Evolutionary conservation across 352 stramenopile genomes (phyloP), one percentile per base, ranked within the genome.

Genomic region (Phytopythium helicoides): DNA sequence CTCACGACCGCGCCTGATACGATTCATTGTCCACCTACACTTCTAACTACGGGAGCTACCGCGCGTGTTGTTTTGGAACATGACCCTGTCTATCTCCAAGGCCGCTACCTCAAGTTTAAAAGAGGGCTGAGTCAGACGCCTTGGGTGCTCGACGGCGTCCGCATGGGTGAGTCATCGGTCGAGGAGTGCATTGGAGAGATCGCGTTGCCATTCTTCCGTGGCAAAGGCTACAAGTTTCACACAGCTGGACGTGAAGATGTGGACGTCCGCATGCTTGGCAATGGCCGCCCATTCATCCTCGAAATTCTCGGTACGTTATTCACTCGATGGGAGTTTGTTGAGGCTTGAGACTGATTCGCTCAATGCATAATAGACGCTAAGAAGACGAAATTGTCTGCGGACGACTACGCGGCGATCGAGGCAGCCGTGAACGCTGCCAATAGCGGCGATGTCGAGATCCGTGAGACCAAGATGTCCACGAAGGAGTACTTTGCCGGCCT

Each of bases 241-340:
- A 97, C 92, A 1, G 95, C 93, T 7, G 97, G 97, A 19, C 86
- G 97, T 48, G 97, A 99, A 76, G 97, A 99, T 70, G 89, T 98
- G 36, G 95, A 99, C 66, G 97, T 99, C 28, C 77, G 96, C 35
- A 99, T 99, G 97, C 68, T 99, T 12, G 81, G 97, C 46, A 95
- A 95, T 36, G 93, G 93, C 45, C 83, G 93, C 1, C 93, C 92
- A 15, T 98, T 97, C 58, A 95, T 96, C 50, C 70, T 95, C 38
- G 86, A 95, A 61, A 68, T 95, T 15, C 60, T 92, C 8, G 67
- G 76, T 52, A 35, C 22, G 31, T 18, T 41, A 14, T 21, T 18
- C 15, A 41, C 8, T n/a, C n/a, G n/a, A n/a, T n/a, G n/a, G n/a
- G n/a, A n/a, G n/a, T n/a, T n/a, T n/a, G n/a, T n/a, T n/a, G n/a